Base-by-base conservation (phyloP, 2,329 filamentous ascomycete species). In the Lizonia empirigonia region DNA sequence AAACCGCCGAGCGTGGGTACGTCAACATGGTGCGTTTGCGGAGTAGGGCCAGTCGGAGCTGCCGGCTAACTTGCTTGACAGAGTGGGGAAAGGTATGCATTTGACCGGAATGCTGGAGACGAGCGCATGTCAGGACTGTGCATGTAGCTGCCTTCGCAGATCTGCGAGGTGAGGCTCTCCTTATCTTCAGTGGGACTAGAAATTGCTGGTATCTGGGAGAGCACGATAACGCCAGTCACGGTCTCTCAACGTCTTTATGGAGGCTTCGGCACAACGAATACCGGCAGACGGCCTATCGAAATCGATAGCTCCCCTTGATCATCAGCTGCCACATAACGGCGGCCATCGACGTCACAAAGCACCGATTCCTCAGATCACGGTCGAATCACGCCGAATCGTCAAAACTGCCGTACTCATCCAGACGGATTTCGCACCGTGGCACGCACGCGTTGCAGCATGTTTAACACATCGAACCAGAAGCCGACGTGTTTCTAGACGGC, bases 331-430 rank as follows among this genome's bases (percentile, higher is more conserved):
- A 39, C 16, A 23, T 9, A 44, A 58, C 41, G 30, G 36, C 39
- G 47, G 9, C 36, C 29, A 42, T 37, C 56, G 50, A 61, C 59
- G 56, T 59, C 59, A 61, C 49, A 20, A 24, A 45, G 23, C 23
- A 35, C 23, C 32, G 50, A 54, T 37, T 36, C 35, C 47, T 30
- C 50, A 50, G 48, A 40, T 54, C 40, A 48, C n/a, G 27, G 22
- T 36, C 19, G 27, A 53, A 23, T 53, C 29, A 53, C 42, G 49
- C 50, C 50, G 44, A 53, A 37, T 52, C 46, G 50, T 48, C 41
- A 42, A 40, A 44, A 32, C 46, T 41, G 45, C 47, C 50, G 44
- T 36, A 10, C 36, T 39, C 39, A 7, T 52, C 53, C 32, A 55
- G 39, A 49, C 44, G 51, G 53, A 51, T 34, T n/a, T 35, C 29